Percentiles rank a stretch among this genome's conserved stretches.
Evolutionary conservation across 164 flowering plant genomes (phyloP).

Genomic region (Magnolia officinalis): DNA sequence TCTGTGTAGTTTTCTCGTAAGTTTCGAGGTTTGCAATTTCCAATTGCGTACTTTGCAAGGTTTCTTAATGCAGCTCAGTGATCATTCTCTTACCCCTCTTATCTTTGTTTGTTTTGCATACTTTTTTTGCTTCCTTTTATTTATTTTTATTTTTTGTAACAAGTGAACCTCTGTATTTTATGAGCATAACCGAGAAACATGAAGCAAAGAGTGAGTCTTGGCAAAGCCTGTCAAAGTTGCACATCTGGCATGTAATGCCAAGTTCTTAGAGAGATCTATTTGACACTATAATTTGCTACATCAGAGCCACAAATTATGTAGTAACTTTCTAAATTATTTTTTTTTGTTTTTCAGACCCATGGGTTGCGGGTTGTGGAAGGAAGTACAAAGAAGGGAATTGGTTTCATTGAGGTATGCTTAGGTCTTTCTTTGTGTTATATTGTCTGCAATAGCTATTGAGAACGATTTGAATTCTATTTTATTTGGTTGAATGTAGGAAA

Average conservation of each 20-base stretch:
- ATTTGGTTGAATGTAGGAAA: not conserved
- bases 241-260: not conserved
- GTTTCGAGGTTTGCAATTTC: too few species aligned
- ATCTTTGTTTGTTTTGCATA: too few species aligned
- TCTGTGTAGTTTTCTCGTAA: too few species aligned
- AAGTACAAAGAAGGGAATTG: conserved; percentile 72
- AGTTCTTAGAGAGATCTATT: not conserved
- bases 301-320: not conserved
- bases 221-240: not conserved
- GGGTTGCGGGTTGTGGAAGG: conserved; percentile 76
- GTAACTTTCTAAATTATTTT: not conserved
- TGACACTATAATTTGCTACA: not conserved
- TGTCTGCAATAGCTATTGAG: not conserved
- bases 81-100: too few species aligned
- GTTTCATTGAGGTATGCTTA: conserved; percentile 72
- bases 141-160: too few species aligned
- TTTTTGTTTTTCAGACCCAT: conserved; percentile 61
- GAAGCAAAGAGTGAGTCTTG: not conserved
- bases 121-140: too few species aligned
- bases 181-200: not conserved
- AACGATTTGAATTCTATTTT: not conserved
- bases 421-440: not conserved
- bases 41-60: too few species aligned
- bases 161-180: too few species aligned
- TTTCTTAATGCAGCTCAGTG: too few species aligned